Conservation (phyloP, 495 filamentous ascomycete genomes). For the Ascodesmis nigricans region DNA sequence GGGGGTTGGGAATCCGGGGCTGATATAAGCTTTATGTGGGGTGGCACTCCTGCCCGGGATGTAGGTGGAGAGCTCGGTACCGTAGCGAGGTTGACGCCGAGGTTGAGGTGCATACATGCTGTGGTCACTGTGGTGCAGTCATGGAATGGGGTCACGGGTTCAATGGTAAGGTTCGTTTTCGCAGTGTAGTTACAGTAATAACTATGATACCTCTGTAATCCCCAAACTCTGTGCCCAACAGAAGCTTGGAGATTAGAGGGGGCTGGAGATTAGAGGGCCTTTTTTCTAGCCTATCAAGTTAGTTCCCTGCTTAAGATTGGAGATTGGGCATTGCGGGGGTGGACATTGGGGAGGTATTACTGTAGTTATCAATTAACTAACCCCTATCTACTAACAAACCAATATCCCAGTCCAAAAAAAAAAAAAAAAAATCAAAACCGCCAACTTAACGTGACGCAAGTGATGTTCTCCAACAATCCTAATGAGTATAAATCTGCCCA, state of each 20-base stretch:
- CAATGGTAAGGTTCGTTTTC: too few species aligned
- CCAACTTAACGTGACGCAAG: constrained; percentile 3
- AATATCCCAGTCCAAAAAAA: constrained; percentile 1
- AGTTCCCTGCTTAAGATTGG: neutral
- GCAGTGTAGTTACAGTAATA: too few species aligned
- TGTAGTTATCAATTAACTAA: too few species aligned
- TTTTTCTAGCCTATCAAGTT: neutral
- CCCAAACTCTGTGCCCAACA: neutral
- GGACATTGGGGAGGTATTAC: neutral
- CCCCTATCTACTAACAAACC: too few species aligned
- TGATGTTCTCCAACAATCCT: neutral
- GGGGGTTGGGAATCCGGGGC: constrained; percentile 1
- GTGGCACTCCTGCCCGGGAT: neutral
- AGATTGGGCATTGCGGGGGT: too few species aligned
- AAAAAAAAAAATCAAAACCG: constrained; percentile 2
- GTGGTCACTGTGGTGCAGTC: too few species aligned
- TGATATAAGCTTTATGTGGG: constrained; percentile 1
- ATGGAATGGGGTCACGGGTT: too few species aligned
- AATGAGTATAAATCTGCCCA: too few species aligned
- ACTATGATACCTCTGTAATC: constrained; percentile 1
- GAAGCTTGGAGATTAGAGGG: neutral
- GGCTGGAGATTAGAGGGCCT: neutral
- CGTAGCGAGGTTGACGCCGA: too few species aligned
- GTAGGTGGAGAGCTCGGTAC: constrained; percentile 7
- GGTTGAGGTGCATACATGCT: too few species aligned